phyloP scores from a whole-genome alignment of 371 early-diverging fungal genomes.

The Blakeslea trispora region DNA sequence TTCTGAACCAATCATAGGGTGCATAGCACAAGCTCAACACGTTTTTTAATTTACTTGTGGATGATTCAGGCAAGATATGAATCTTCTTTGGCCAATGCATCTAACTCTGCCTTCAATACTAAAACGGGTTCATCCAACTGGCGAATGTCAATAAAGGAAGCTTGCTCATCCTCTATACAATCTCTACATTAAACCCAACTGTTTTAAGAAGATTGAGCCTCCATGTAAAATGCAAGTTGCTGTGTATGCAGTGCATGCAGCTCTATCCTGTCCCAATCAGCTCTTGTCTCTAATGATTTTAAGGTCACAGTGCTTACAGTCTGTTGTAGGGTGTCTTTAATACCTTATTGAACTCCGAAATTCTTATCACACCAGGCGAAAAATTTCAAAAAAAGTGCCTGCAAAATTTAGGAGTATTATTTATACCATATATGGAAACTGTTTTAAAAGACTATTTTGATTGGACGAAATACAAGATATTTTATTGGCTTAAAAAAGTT shows the following conservation, averaged over 20 bases:
- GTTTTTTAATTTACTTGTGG: not conserved
- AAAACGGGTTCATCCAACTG: conserved; percentile 43
- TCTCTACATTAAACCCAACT: conserved; percentile 73
- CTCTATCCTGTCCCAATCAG: conserved; percentile 43
- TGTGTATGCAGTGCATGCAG: conserved; percentile 27
- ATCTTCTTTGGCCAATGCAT: conserved; percentile 14
- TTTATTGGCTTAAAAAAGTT: too few species aligned
- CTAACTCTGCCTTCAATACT: conserved; percentile 37
- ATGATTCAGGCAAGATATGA: conserved; percentile 6
- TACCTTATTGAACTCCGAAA: too few species aligned
- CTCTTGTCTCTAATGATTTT: conserved; percentile 27
- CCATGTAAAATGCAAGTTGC: conserved; percentile 63
- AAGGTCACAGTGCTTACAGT: too few species aligned
- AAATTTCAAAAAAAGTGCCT: too few species aligned
- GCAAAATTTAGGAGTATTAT: too few species aligned
- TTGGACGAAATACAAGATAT: too few species aligned
- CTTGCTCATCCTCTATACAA: conserved; percentile 77
- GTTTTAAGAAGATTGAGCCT: conserved; percentile 22
- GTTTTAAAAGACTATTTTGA: too few species aligned
- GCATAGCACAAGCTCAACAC: not conserved
- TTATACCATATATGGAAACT: too few species aligned
- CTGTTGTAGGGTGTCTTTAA: too few species aligned
- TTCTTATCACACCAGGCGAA: too few species aligned
- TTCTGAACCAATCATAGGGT: conserved; percentile 2
- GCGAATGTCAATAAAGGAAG: conserved; percentile 35